Conservation (phyloP, 2,329 filamentous ascomycete species). For the Macrophomina tecta region DNA sequence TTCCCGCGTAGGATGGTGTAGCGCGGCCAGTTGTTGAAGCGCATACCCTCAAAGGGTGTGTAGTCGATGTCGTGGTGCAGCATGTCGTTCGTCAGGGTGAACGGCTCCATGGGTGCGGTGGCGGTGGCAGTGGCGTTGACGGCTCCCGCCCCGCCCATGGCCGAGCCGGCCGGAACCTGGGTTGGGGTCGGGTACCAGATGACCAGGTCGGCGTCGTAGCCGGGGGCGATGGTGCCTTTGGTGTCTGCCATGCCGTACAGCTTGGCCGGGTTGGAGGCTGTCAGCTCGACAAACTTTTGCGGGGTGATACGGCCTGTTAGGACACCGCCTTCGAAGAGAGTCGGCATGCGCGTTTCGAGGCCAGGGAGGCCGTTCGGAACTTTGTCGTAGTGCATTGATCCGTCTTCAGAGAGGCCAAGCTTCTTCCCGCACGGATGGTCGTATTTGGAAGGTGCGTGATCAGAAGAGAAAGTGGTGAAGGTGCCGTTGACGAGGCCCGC, state of each 20-base stretch:
- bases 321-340: constrained; percentile 46
- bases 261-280: constrained; percentile 52
- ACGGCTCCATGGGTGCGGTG: constrained; percentile 47
- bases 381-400: constrained; percentile 45
- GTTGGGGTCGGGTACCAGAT: constrained; percentile 59
- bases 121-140: constrained; percentile 51
- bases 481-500: constrained; percentile 43
- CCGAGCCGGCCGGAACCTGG: constrained; percentile 48
- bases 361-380: constrained; percentile 54
- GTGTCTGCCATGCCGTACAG: constrained; percentile 61
- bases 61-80: constrained; percentile 69
- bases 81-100: constrained; percentile 58
- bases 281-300: constrained; percentile 54
- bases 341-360: constrained; percentile 49
- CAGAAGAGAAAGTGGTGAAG: constrained; percentile 42
- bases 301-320: constrained; percentile 30
- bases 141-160: constrained; percentile 46
- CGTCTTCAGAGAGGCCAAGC: constrained; percentile 40
- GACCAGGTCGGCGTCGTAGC: constrained; percentile 62
- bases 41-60: constrained; percentile 65
- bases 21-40: constrained; percentile 65
- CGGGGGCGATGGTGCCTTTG: constrained; percentile 59
- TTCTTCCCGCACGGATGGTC: constrained; percentile 47
- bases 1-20: constrained; percentile 65
- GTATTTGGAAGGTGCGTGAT: constrained; percentile 48